Percentiles rank a stretch among this genome's conserved stretches.
These are phyloP conservation scores for Blastosporella zonata DNA, from an alignment of 1,284 basidiomycete species.

Conservation along the genomic window DNA sequence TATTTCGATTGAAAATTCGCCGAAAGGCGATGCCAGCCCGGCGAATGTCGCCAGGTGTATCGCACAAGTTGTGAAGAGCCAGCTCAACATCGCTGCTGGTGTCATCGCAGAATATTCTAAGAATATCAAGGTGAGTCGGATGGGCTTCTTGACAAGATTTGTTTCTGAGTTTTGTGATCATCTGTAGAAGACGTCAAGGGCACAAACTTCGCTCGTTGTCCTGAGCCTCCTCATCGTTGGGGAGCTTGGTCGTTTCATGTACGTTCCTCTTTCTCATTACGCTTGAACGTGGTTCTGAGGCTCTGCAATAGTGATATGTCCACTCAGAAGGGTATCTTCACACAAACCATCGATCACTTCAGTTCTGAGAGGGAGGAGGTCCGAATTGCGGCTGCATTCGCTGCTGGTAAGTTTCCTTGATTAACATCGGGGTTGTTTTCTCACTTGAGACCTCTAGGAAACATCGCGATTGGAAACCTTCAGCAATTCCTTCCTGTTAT, in stretches of 20 bases:
- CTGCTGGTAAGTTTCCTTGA: constrained; percentile 59
- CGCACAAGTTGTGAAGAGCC: constrained; percentile 73
- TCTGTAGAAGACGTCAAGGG: constrained; percentile 58
- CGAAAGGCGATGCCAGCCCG: constrained; percentile 50
- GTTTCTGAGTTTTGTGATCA: constrained; percentile 2
- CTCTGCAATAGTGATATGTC: constrained; percentile 72
- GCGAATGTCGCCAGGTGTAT: constrained; percentile 82
- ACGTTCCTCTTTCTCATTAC: constrained; percentile 25
- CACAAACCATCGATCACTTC: constrained; percentile 72
- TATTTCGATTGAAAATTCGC: constrained; percentile 54
- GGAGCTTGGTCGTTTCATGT: constrained; percentile 88
- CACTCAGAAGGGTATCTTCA: constrained; percentile 72
- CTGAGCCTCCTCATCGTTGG: constrained; percentile 87
- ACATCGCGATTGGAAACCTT: constrained; percentile 91
- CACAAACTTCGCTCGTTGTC: constrained; percentile 63
- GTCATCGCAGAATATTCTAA: constrained; percentile 81
- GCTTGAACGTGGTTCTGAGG: constrained; percentile 6
- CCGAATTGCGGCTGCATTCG: constrained; percentile 86
- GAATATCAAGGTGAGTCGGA: constrained; percentile 58
- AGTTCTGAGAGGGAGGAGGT: constrained; percentile 78
- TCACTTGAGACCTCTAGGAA: constrained; percentile 49
- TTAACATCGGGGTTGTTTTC: background rate
- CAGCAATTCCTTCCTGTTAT: constrained; percentile 84
- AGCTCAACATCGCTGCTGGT: constrained; percentile 70
- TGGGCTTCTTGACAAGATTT: background rate